These are phyloP conservation scores for Fusarium sp. DNA, from an alignment of 2,329 filamentous ascomycete genomes.

Conservation along the genomic window DNA sequence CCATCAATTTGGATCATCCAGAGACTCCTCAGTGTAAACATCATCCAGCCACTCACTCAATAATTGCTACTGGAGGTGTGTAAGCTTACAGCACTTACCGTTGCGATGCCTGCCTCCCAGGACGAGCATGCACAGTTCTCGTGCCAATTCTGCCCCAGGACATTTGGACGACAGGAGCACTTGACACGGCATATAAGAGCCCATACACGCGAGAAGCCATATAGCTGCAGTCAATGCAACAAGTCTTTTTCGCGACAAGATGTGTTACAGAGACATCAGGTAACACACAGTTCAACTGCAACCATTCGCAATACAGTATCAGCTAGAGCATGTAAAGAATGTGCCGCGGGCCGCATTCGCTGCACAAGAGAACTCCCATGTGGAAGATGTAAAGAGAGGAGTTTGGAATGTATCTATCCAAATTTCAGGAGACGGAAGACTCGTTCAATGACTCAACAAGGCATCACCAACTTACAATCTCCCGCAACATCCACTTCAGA, in stretches of 20 bases:
- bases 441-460: not conserved
- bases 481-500: not conserved
- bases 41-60: not conserved
- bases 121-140: not conserved
- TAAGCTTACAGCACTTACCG: not conserved
- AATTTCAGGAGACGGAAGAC: constrained; percentile 5
- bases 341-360: constrained; percentile 27
- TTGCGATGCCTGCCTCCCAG: not conserved
- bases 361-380: constrained; percentile 32
- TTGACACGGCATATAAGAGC: constrained; percentile 27
- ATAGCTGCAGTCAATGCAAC: constrained; percentile 15
- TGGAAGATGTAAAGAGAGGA: constrained; percentile 14
- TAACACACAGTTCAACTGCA: constrained; percentile 8
- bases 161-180: constrained; percentile 30
- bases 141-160: constrained; percentile 5
- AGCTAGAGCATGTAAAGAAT: constrained; percentile 27
- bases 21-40: not conserved
- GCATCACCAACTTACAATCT: not conserved
- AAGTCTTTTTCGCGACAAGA: constrained; percentile 34
- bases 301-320: not conserved
- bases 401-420: constrained; percentile 21
- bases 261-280: constrained; percentile 25
- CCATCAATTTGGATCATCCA: not conserved
- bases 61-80: not conserved
- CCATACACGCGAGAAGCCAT: constrained; percentile 35